Evolutionary conservation across 2,329 filamentous ascomycete genomes (phyloP).

Genomic region (Fusarium mexicanum): DNA sequence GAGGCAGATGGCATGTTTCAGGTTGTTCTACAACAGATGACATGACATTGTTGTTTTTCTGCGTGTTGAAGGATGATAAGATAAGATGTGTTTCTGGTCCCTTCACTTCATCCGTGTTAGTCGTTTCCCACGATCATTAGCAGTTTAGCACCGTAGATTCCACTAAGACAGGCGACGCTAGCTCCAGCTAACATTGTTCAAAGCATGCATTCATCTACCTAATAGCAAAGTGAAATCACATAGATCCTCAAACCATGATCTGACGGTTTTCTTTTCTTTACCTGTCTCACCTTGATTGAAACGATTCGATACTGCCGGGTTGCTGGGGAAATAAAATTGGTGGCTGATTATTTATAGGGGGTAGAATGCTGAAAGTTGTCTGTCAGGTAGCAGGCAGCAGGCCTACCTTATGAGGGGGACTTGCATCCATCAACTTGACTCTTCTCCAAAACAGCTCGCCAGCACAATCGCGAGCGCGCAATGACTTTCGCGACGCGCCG

Average conservation of each 20-base stretch:
- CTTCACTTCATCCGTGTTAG: neutral
- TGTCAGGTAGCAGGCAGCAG: neutral
- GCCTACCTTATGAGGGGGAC: neutral
- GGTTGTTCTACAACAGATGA: slow-evolving; percentile 7
- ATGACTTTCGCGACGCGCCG: neutral
- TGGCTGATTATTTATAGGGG: neutral
- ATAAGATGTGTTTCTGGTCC: neutral
- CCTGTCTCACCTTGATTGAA: neutral
- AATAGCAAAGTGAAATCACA: neutral
- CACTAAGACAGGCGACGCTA: neutral
- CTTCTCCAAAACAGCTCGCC: neutral
- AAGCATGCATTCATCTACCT: neutral
- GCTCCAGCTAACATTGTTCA: neutral
- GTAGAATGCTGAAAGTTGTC: neutral
- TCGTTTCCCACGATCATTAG: neutral
- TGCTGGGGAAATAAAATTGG: neutral
- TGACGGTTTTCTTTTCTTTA: neutral
- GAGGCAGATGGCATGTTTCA: slow-evolving; percentile 38
- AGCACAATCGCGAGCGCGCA: neutral
- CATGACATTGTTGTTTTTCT: neutral
- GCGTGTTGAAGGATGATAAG: neutral
- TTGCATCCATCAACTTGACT: neutral
- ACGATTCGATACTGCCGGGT: neutral
- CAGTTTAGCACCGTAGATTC: neutral
- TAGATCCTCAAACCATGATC: neutral